Conservation (phyloP, 768 basidiomycete genomes). For the Xanthoconium purpureum region DNA sequence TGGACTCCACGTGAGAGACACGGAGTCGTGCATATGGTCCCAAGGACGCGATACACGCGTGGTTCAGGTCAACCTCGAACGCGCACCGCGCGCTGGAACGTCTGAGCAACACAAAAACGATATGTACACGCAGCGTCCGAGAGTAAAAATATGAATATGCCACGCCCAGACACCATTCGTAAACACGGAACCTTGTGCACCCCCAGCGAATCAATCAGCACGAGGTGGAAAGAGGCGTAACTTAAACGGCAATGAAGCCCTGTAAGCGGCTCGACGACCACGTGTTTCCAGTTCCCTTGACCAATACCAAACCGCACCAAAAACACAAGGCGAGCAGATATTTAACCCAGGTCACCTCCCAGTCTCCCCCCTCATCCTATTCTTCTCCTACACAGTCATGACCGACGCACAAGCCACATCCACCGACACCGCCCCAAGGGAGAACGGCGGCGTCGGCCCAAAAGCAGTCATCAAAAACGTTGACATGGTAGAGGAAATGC, state of each 20-base stretch:
- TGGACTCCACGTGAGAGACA: background rate
- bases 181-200: background rate
- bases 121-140: too few relatives aligned
- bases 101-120: background rate
- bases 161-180: background rate
- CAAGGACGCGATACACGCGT: background rate
- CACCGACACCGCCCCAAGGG: constrained; percentile 47
- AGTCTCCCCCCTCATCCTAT: background rate
- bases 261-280: background rate
- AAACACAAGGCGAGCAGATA: constrained; percentile 30
- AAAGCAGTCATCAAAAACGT: constrained; percentile 96
- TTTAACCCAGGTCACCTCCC: constrained; percentile 21
- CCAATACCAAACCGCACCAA: constrained; percentile 16
- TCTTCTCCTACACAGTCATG: constrained; percentile 36
- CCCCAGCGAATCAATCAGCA: background rate
- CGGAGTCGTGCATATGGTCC: background rate
- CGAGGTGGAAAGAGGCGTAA: too few relatives aligned
- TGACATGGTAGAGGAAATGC: constrained; percentile 96
- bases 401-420: constrained; percentile 57
- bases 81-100: background rate
- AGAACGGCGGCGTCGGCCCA: constrained; percentile 38
- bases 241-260: too few relatives aligned
- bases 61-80: background rate
- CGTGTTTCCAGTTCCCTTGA: constrained; percentile 16
- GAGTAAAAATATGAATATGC: too few relatives aligned